A percentile compares a stretch with the other conserved stretches of the same genome.
phyloP scores from a whole-genome alignment of 1,139 yeast genomes.

The Yamadazyma mexicana region DNA sequence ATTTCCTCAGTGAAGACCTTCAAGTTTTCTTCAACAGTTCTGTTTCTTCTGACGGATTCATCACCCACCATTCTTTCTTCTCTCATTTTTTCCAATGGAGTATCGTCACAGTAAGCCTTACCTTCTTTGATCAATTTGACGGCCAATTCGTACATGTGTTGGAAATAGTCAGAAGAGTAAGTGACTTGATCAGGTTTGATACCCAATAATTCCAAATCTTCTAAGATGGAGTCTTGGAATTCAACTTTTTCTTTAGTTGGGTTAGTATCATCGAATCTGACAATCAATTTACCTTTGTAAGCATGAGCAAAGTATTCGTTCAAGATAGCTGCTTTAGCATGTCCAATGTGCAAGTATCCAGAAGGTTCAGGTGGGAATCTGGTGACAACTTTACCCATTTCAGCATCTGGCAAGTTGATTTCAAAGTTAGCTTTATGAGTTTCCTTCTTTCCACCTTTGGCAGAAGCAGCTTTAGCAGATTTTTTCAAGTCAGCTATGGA shows the following conservation, averaged over 20 bases:
- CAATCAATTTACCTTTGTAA: constrained; percentile 90
- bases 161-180: constrained; percentile 90
- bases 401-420: constrained; percentile 87
- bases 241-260: constrained; percentile 94
- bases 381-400: constrained; percentile 90
- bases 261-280: constrained; percentile 96
- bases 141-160: constrained; percentile 84
- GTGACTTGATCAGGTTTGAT: constrained; percentile 87
- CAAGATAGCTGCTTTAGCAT: constrained; percentile 93
- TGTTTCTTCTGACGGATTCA: constrained; percentile 84
- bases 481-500: constrained; percentile 75
- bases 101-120: constrained; percentile 95
- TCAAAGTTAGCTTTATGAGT: constrained; percentile 89
- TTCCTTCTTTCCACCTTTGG: constrained; percentile 65
- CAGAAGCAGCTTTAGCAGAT: constrained; percentile 49
- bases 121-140: constrained; percentile 87
- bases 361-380: constrained; percentile 94
- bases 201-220: constrained; percentile 85
- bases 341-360: constrained; percentile 93
- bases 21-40: constrained; percentile 88
- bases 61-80: constrained; percentile 98
- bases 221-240: constrained; percentile 88
- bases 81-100: constrained; percentile 91
- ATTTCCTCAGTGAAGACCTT: constrained; percentile 81
- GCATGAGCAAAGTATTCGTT: constrained; percentile 94